Evolutionary conservation across 805 yeast species (phyloP).

Genomic region (Hanseniaspora guilliermondii): DNA sequence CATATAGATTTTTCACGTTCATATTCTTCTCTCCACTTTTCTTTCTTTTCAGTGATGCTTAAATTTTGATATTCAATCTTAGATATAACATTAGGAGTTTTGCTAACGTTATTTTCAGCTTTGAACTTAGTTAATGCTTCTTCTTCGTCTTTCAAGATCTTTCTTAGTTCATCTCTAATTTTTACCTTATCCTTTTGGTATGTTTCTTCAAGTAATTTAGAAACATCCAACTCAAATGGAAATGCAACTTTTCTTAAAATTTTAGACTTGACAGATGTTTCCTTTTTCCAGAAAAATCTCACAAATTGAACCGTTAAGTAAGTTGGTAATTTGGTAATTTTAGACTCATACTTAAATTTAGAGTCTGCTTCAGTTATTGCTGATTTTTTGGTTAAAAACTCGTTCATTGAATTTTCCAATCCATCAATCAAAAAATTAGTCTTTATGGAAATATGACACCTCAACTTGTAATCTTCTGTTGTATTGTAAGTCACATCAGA

Average conservation of each 20-base stretch:
- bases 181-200: slow-evolving; percentile 54
- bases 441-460: slow-evolving; percentile 74
- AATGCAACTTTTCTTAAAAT: slow-evolving; percentile 87
- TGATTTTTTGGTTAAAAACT: slow-evolving; percentile 64
- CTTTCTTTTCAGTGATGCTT: slow-evolving; percentile 42
- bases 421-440: slow-evolving; percentile 89
- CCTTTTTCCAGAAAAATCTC: slow-evolving; percentile 91
- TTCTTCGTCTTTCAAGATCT: slow-evolving; percentile 58
- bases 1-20: slow-evolving; percentile 42
- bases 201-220: slow-evolving; percentile 74
- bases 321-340: slow-evolving; percentile 71
- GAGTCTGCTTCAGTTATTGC: slow-evolving; percentile 59
- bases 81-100: slow-evolving; percentile 16
- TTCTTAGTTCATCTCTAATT: slow-evolving; percentile 64
- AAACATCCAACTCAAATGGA: slow-evolving; percentile 82
- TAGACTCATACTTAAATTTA: slow-evolving; percentile 44
- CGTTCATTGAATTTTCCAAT: slow-evolving; percentile 57
- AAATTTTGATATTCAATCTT: slow-evolving; percentile 25
- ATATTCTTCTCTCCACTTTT: slow-evolving; percentile 32
- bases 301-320: slow-evolving; percentile 83
- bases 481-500: slow-evolving; percentile 38
- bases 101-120: slow-evolving; percentile 19
- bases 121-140: slow-evolving; percentile 63
- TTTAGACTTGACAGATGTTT: slow-evolving; percentile 79
- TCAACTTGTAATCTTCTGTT: slow-evolving; percentile 58